Percentiles rank a stretch among this genome's conserved stretches.
Conservation (phyloP, 192 early-diverging fungal genomes). For the Haplosporangium gracile region DNA sequence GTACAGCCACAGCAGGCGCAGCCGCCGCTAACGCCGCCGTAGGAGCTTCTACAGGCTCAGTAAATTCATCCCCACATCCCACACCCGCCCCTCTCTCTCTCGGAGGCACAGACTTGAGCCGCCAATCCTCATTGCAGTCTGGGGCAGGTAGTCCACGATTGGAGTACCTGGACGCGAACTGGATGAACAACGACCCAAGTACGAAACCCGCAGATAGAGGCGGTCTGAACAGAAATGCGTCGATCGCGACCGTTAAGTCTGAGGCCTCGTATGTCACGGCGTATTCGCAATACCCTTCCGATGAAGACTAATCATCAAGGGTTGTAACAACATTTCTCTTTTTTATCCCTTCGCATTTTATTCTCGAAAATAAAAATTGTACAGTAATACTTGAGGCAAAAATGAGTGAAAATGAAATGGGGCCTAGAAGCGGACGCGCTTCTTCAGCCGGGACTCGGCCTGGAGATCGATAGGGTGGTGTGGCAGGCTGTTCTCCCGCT, state of each 20-base stretch:
- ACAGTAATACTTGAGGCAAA: background rate
- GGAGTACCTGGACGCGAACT: slow-evolving; percentile 21
- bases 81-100: background rate
- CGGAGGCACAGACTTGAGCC: slow-evolving; percentile 8
- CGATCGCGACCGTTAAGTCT: slow-evolving; percentile 18
- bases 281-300: slow-evolving; percentile 31
- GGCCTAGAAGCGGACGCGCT: background rate
- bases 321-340: background rate
- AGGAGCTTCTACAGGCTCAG: background rate
- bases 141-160: slow-evolving; percentile 4
- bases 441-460: background rate
- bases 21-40: background rate
- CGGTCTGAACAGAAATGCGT: slow-evolving; percentile 27
- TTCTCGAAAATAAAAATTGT: too few relatives aligned
- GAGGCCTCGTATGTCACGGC: slow-evolving; percentile 41
- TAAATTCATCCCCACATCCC: background rate
- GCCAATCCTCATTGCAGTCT: slow-evolving; percentile 27
- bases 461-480: background rate
- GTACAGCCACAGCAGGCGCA: slow-evolving; percentile 11
- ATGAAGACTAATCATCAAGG: slow-evolving; percentile 10
- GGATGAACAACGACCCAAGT: background rate
- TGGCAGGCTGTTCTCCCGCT: background rate
- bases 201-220: background rate
- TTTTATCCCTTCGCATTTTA: too few relatives aligned
- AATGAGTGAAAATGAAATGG: background rate